Base-by-base conservation (phyloP, 495 filamentous ascomycete species). In the Cercophora samala region DNA sequence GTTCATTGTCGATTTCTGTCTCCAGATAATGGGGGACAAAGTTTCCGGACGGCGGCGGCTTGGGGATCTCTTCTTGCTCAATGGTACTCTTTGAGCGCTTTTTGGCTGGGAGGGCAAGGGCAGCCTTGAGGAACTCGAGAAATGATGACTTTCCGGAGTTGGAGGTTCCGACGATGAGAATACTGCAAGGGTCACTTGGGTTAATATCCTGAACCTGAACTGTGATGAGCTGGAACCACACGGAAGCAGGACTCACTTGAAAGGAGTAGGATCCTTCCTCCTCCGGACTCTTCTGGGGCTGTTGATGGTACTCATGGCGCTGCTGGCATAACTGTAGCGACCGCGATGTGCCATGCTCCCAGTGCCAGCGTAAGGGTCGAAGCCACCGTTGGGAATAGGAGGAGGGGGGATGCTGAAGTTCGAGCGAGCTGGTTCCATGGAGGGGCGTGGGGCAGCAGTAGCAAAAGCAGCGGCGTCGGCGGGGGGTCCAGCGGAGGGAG, bases 291-390 rank as follows among this genome's bases (percentile, higher is more conserved):
- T 88, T 68, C 95, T 87, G 55, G 95, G 95, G 79, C 92, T 97
- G 82, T 97, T 97, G 80, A 97, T 88, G 66, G 91, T 92, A 79
- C 92, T 97, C 61, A 92, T 85, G 32, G 91, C 90, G 78, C 91
- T 96, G 79, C 92, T 97, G 61, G 94, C 95, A 75, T 97, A 97
- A 79, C 93, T 97, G 79, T 97, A 97, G 58, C 95, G 91, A 61
- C 95, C 93, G 71, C 95, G 92, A 79, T 99, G 89, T 64, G 96
- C 93, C 92, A 99, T 97, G 84, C 95, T 99, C 79, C 93, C 91
- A 29, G 89, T 88, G 37, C 90, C 84, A 54, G 91, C 86, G 76
- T 93, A 93, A 22, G 92, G 90, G 73, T 96, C 92, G 64, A 81
- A 81, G 56, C 78, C 76, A 60, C 81, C 80, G 76, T 84, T 80